These are phyloP conservation scores for Cenchrus fungigraminus DNA, from an alignment of 176 grass and related monocot genomes.

Conservation along the genomic window DNA sequence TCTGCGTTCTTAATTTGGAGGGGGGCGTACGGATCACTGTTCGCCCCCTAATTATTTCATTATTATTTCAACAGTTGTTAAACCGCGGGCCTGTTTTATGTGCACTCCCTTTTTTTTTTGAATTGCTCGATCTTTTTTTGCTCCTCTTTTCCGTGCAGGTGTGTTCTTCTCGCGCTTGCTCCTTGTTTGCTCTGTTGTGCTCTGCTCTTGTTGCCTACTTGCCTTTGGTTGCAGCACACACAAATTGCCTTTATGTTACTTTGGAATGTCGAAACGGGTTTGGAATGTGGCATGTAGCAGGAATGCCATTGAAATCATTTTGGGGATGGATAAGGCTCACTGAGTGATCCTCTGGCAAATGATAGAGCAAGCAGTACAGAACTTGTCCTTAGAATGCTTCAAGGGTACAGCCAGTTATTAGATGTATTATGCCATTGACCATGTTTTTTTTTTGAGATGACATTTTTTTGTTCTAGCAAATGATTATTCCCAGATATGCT, in stretches of 20 bases:
- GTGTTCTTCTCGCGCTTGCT: not conserved
- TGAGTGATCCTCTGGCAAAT: conserved; percentile 25
- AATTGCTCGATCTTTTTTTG: conserved; percentile 38
- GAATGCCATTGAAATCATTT: conserved; percentile 15
- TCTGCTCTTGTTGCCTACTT: not conserved
- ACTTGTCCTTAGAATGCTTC: not conserved
- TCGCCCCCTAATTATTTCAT: conserved; percentile 17
- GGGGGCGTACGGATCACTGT: conserved; percentile 42
- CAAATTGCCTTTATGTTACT: conserved; percentile 8
- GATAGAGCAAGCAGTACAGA: not conserved
- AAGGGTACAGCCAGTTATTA: not conserved
- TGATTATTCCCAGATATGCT: conserved; percentile 35
- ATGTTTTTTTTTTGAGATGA: not conserved
- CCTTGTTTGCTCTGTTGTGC: not conserved
- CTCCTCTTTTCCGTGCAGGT: conserved; percentile 16
- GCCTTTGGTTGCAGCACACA: conserved; percentile 24
- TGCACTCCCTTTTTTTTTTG: not conserved
- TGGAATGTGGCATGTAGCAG: not conserved
- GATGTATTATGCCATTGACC: not conserved
- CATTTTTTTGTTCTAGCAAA: conserved; percentile 17
- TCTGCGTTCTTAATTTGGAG: conserved; percentile 50
- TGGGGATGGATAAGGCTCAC: not conserved
- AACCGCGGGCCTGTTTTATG: not conserved
- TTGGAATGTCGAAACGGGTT: conserved; percentile 12
- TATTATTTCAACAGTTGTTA: not conserved